Conservation (phyloP, 1,284 basidiomycete species). For the Pseudozyma thailandica region DNA sequence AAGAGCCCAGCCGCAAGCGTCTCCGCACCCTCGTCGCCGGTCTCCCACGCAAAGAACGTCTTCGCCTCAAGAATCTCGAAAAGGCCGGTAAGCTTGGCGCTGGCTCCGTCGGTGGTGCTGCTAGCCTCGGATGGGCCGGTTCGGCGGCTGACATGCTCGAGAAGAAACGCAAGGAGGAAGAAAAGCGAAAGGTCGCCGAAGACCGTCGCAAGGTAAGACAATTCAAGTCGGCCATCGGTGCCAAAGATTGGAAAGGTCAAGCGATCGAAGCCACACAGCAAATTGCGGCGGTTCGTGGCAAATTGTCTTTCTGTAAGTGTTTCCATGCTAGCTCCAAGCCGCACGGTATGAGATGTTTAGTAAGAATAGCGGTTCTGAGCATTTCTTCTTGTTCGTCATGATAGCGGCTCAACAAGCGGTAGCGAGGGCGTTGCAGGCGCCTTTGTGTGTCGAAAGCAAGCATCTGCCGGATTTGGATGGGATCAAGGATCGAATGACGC, state of each 20-base stretch:
- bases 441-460: slow-evolving; percentile 68
- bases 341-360: slow-evolving; percentile 11
- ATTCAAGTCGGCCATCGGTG: slow-evolving; percentile 61
- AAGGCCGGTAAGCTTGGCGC: slow-evolving; percentile 48
- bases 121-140: slow-evolving; percentile 62
- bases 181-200: slow-evolving; percentile 61
- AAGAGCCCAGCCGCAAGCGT: slow-evolving; percentile 62
- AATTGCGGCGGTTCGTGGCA: slow-evolving; percentile 48
- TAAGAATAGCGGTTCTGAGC: slow-evolving; percentile 36
- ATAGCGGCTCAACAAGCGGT: slow-evolving; percentile 62
- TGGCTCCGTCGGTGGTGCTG: slow-evolving; percentile 29
- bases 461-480: slow-evolving; percentile 68
- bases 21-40: slow-evolving; percentile 61
- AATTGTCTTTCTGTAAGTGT: slow-evolving; percentile 54
- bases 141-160: slow-evolving; percentile 67
- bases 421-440: slow-evolving; percentile 51
- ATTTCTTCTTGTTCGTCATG: slow-evolving; percentile 21
- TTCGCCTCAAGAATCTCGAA: slow-evolving; percentile 60
- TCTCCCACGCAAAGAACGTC: slow-evolving; percentile 57
- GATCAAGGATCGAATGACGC: slow-evolving; percentile 69
- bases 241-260: slow-evolving; percentile 58
- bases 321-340: slow-evolving; percentile 4
- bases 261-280: slow-evolving; percentile 51
- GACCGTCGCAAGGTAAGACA: slow-evolving; percentile 63
- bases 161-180: slow-evolving; percentile 67